Evolutionary conservation across 129 eudicot species (phyloP), one percentile per base, ranked within the genome.

Genomic region (Logfia minima): DNA sequence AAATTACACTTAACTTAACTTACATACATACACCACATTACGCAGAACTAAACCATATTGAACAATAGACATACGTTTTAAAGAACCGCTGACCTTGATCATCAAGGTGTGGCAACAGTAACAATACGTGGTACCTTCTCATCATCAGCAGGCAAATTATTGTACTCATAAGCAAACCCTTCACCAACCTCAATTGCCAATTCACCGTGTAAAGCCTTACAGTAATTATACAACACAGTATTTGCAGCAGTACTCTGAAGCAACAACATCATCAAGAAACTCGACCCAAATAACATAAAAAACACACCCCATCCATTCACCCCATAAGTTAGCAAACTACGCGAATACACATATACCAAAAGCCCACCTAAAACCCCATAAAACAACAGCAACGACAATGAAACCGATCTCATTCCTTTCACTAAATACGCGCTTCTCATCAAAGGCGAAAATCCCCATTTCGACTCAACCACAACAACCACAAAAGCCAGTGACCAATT

Each of bases 121-220:
- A 85, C 90, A 53, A 85, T 70, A 66, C 82, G 94, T 24, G 95
- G 87, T 39, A 87, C 84, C 81, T 91, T 91, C 78, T 88, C 85
- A 78, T 82, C 87, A 84, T 87, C 96, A 23, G 84, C 83, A 72
- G 88, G 87, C 87, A 89, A 83, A 75, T 88, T 80, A 32, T 84
- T 67, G 29, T 85, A 87, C 65, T 83, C 87, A 7, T 67, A 53
- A 14, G 82, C 87, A 87, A 84, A 87, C 84, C 85, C 94, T 77
- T 88, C 90, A 0, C 85, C 92, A 77, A 91, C 80, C 81, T 92
- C 96, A n/a, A 78, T 74, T 2, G 86, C 97, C 76, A 92, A 68
- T 61, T 92, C 96, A 19, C 96, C 97, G 19, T 83, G 89, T 66
- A 92, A 82, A 6, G 88, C 96, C 83, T 86, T 89, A 71, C 98